Evolutionary conservation across 1,139 yeast species (phyloP), one percentile per base, ranked within the genome.

Genomic region (Nakaseomyces bracarensis): DNA sequence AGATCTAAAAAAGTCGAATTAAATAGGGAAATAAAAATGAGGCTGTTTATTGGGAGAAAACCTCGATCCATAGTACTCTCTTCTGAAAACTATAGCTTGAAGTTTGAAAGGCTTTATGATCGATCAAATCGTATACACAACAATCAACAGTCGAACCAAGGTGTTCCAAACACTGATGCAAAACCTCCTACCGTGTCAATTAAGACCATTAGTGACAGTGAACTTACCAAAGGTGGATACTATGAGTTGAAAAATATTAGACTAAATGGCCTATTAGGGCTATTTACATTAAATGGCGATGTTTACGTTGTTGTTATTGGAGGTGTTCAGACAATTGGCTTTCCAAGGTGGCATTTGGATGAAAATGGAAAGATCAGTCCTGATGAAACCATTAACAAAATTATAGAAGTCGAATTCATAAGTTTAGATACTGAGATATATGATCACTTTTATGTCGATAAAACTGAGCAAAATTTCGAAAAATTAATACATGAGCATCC

Each of bases 261-360:
- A 36, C 66, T 77, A 36, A 60, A 67, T 46, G 89, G 84, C 2
- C 69, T 81, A 31, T 58, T 81, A 28, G 93, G 93, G 1, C 59
- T 82, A 21, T 63, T 79, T 20, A 66, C 70, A 28, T 60, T 79
- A 18, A 77, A 79, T 49, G 74, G 74, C 4, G 67, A 70, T 39
- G 67, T 76, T 6, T 80, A 70, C 52, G 58, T 80, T 19, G 80
- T 80, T 1, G 72, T 81, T 38, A 71, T 82, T 30, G 73, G 82
- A 3, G 68, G 70, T 16, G 69, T 74, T n/a, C 64, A 65, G 23
- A 71, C 71, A 30, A 76, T 77, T 11, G 91, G 84, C 0, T 71
- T 77, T 16, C 79, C 84, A 0, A 64, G 75, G 39, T 60, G 64
- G 63, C 50, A 42, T 8, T 26, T 48, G 18, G 36, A 33, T 13